Conservation (phyloP, 768 basidiomycete species). For the Lactarius deliciosus region DNA sequence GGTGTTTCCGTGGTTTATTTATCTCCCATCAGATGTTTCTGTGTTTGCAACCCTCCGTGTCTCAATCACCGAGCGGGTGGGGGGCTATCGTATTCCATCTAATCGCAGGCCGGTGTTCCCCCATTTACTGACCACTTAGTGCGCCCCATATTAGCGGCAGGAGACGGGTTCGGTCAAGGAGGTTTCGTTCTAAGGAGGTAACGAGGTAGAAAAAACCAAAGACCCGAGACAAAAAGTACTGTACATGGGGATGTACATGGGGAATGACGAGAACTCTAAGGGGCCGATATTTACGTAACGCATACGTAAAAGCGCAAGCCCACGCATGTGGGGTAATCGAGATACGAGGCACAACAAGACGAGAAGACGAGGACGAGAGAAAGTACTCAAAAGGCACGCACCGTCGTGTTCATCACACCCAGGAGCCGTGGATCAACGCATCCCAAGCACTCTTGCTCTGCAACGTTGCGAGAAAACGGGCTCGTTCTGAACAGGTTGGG, state of each 20-base stretch:
- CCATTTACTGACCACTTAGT: not conserved
- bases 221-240: not conserved
- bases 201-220: not conserved
- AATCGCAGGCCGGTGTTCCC: not conserved
- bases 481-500: slow-evolving; percentile 39
- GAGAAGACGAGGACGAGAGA: not conserved
- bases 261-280: not conserved
- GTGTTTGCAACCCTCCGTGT: not conserved
- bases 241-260: not conserved
- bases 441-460: slow-evolving; percentile 67
- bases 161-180: not conserved
- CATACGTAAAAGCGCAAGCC: not conserved
- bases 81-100: not conserved
- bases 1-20: not conserved
- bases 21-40: not conserved
- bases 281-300: not conserved
- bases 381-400: not conserved
- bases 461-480: slow-evolving; percentile 56
- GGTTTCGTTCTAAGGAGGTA: slow-evolving; percentile 1
- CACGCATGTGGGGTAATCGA: not conserved
- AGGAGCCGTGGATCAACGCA: slow-evolving; percentile 64
- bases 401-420: slow-evolving; percentile 42
- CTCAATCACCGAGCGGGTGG: not conserved
- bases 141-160: not conserved
- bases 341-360: not conserved